These are phyloP conservation scores for Panaeolus cyanescens DNA, from an alignment of 768 basidiomycete species.

Conservation along the genomic window DNA sequence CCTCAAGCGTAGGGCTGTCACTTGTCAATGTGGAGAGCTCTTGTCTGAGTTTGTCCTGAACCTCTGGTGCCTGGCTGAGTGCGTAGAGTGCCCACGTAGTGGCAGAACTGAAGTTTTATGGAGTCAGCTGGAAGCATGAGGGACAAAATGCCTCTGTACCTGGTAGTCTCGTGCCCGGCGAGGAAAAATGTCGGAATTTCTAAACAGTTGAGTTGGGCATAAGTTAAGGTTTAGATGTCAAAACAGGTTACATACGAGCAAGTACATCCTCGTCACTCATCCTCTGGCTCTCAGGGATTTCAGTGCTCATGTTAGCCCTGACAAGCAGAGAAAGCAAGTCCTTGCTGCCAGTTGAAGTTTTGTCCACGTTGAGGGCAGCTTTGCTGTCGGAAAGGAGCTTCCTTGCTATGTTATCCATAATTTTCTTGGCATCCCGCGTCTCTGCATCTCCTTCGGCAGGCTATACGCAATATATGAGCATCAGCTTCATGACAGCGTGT, in stretches of 20 bases:
- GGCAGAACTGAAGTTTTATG: slow-evolving; percentile 30
- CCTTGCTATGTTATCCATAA: slow-evolving; percentile 53
- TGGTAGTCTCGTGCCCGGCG: slow-evolving; percentile 62
- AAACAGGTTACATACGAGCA: slow-evolving; percentile 37
- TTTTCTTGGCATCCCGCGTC: slow-evolving; percentile 29
- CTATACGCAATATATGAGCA: slow-evolving; percentile 16
- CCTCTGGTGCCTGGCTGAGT: slow-evolving; percentile 44
- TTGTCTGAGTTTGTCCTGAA: slow-evolving; percentile 57
- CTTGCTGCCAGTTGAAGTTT: slow-evolving; percentile 34
- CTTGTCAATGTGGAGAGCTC: slow-evolving; percentile 54
- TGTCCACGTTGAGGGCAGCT: slow-evolving; percentile 27
- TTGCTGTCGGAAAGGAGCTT: slow-evolving; percentile 54
- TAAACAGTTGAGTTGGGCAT: slow-evolving; percentile 17
- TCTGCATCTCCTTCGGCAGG: slow-evolving; percentile 30
- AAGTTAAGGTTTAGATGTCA: not conserved
- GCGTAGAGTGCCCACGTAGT: slow-evolving; percentile 62
- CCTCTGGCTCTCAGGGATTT: slow-evolving; percentile 52
- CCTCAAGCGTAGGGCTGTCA: slow-evolving; percentile 67
- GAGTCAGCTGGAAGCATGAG: not conserved
- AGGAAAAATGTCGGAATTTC: slow-evolving; percentile 63
- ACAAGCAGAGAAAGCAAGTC: slow-evolving; percentile 64
- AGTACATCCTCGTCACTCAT: slow-evolving; percentile 66
- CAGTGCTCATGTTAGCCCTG: slow-evolving; percentile 63
- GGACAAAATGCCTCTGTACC: too few species aligned
- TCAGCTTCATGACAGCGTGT: not conserved